Percentiles rank a stretch among this genome's conserved stretches.
Conservation (phyloP, 108 stramenopile genomes). For the Nitzschia sp. region DNA sequence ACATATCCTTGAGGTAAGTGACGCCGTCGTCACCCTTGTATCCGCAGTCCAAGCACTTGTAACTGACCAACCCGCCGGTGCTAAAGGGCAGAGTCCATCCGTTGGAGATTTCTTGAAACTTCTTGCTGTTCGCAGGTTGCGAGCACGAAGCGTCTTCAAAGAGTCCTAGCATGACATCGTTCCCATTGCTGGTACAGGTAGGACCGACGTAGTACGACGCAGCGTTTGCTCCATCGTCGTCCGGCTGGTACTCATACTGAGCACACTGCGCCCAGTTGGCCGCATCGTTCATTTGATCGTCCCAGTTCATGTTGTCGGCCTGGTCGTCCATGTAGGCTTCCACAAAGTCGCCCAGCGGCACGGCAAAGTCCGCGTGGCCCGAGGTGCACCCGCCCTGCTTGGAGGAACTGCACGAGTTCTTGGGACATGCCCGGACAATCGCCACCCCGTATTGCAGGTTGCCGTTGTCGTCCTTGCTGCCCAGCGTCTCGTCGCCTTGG, state of each 20-base stretch:
- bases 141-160: conserved; percentile 35
- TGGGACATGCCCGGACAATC: conserved; percentile 45
- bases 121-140: neutral
- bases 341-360: conserved; percentile 39
- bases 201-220: conserved; percentile 36
- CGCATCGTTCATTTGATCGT: conserved; percentile 25
- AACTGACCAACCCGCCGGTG: conserved; percentile 34
- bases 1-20: conserved; percentile 36
- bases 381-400: conserved; percentile 23
- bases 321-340: conserved; percentile 43
- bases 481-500: conserved; percentile 10
- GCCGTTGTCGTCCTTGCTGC: conserved; percentile 9
- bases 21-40: conserved; percentile 35
- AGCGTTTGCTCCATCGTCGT: conserved; percentile 32
- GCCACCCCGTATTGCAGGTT: conserved; percentile 33
- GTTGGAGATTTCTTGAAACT: conserved; percentile 25
- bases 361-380: conserved; percentile 46
- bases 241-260: conserved; percentile 31
- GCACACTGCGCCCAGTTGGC: conserved; percentile 35
- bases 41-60: conserved; percentile 27
- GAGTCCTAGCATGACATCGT: conserved; percentile 31
- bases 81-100: conserved; percentile 46
- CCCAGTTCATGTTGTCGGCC: conserved; percentile 21
- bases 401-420: conserved; percentile 19
- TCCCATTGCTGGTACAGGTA: conserved; percentile 37